Base-by-base conservation (phyloP, 2,329 filamentous ascomycete species). In the Boeremia lycopersici region DNA sequence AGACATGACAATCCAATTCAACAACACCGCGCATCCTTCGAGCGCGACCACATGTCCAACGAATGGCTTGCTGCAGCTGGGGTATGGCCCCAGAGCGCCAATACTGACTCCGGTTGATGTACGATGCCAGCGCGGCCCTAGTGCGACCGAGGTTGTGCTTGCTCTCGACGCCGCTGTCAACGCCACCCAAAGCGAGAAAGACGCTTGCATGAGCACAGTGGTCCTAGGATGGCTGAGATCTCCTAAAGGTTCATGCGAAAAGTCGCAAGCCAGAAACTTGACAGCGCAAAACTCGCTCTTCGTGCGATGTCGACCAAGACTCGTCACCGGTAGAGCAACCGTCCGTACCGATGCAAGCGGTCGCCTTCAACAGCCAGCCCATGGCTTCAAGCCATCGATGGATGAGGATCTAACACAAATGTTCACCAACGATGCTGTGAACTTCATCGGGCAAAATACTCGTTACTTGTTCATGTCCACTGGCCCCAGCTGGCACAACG, bases 401-500 rank as follows among this genome's bases (percentile, higher is more conserved):
- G 10, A 41, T 10, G 17, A 29, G 17, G 12, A 29, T 9, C 26
- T 6, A 10, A 17, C 4, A n/a, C 30, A 26, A 11, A 53, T 49
- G 2, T 72, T 73, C 56, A 65, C 49, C 41, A 74, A 67, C 15
- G 64, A 60, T 6, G 45, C 61, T 0, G 17, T 48, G 2, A 64
- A 74, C 30, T 29, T 76, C 0, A 54, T 73, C 0, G 45, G 43
- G 0, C 72, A 74, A 41, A 59, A 45, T 0, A 68, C 62, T 19
- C 12, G 12, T 1, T 73, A 69, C 26, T 1, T 74, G 0, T 68
- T 73, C 31, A 26, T 28, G 3, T 29, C 9, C 19, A 2, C 3
- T 4, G n/a, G 7, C 3, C 1, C 23, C 0, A 60, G 31, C 2
- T 84, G 78, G 77, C 84, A 84, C 58, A 83, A 81, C 49, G 76